These are phyloP conservation scores for Fusarium napiforme DNA, from an alignment of 2,329 filamentous ascomycete species.

Conservation along the genomic window DNA sequence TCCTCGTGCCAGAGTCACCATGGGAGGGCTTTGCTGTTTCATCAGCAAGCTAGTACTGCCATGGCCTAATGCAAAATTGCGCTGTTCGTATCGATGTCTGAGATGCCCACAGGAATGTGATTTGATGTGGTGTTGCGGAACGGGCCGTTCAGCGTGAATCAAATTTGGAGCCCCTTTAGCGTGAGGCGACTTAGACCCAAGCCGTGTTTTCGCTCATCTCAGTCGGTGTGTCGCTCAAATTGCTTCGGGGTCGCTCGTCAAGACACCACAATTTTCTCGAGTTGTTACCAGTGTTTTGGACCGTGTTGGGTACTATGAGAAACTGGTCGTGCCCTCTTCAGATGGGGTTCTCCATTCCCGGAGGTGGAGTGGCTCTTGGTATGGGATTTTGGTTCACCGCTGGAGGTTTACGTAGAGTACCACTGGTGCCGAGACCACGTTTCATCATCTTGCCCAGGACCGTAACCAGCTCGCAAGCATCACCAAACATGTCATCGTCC, in stretches of 20 bases:
- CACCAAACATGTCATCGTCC: conserved; percentile 94
- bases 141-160: conserved; percentile 38
- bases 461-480: conserved; percentile 88
- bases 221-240: neutral
- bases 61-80: conserved; percentile 5
- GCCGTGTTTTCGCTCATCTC: neutral
- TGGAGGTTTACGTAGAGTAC: conserved; percentile 49
- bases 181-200: neutral
- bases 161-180: conserved; percentile 16
- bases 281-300: neutral
- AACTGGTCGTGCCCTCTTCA: conserved; percentile 36
- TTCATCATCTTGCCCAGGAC: conserved; percentile 91
- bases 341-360: conserved; percentile 59
- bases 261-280: neutral
- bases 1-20: neutral
- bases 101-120: conserved; percentile 23
- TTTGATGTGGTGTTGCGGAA: conserved; percentile 28
- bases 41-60: conserved; percentile 5
- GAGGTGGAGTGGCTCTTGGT: conserved; percentile 42
- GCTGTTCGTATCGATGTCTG: conserved; percentile 27
- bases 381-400: conserved; percentile 27
- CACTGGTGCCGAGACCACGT: conserved; percentile 65
- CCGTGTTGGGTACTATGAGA: neutral
- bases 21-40: neutral
- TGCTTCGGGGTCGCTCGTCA: neutral